Conservation (phyloP, 1,284 basidiomycete species). For the Phylloporus sp. region DNA sequence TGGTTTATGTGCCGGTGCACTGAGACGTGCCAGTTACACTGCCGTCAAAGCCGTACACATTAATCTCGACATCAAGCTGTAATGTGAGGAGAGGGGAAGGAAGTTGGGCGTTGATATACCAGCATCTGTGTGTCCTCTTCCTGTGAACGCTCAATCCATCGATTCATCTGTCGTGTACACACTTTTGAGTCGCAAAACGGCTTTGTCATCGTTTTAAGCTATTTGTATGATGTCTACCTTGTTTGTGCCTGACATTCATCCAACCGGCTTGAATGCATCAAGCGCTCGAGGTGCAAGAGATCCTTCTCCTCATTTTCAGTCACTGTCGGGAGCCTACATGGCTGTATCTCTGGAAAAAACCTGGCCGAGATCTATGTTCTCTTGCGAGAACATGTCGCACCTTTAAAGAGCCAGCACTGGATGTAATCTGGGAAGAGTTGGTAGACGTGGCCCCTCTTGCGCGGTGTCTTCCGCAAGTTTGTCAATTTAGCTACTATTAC, state of each 20-base stretch:
- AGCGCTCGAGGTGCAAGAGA: background rate
- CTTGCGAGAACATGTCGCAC: background rate
- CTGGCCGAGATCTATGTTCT: background rate
- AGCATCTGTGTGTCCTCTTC: conserved; percentile 12
- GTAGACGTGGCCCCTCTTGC: background rate
- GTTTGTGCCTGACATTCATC: no score
- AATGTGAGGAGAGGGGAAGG: background rate
- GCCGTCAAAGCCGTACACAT: conserved; percentile 85
- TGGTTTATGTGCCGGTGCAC: background rate
- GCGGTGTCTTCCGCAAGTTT: background rate
- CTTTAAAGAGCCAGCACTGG: background rate
- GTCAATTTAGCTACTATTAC: background rate
- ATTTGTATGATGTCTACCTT: no score
- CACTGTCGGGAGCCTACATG: background rate
- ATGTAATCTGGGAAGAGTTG: background rate
- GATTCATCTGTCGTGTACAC: no score
- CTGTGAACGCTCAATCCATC: no score
- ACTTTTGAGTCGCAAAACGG: no score
- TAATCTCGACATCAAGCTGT: conserved; percentile 54
- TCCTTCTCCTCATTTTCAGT: background rate
- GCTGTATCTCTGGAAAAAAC: no score
- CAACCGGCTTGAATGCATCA: no score
- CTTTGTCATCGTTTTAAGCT: no score
- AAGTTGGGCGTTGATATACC: background rate
- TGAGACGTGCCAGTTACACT: conserved; percentile 64